Evolutionary conservation across 371 early-diverging fungal genomes (phyloP), one percentile per base, ranked within the genome.

Genomic region (Zopfochytrium polystomum): DNA sequence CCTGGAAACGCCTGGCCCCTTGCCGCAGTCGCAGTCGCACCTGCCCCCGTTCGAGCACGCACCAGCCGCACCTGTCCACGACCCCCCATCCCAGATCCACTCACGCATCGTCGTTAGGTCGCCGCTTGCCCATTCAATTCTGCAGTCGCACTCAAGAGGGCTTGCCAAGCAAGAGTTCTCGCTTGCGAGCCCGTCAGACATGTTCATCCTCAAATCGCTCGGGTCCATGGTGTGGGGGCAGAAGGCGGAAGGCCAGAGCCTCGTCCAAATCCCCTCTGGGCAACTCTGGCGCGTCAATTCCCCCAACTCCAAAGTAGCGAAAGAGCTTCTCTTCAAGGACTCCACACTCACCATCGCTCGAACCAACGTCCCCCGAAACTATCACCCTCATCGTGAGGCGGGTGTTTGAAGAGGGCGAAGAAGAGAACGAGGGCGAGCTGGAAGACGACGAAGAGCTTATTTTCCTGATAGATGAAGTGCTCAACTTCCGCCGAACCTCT

Each of bases 371-470:
- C 55, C 77, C 18, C 58, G 63, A 51, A 65, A 80, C 31, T 82
- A 72, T 73, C 86, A 87, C 80, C 52, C 75, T 92, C 13, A 79
- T 89, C 5, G 77, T 85, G 15, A 79, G 74, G 38, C 82, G 90
- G 22, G 68, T 85, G 15, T 81, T 80, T 58, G 89, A 89, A 5
- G 90, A 91, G 50, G 90, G 87, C 48, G 90, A 90, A 54, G 85
- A 76, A 26, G 79, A 80, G 11, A 68, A 80, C 5, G 78, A 66
- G n/a, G 58, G 69, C 27, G 72, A 64, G 43, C 44, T 31, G 34
- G 87, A 85, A 4, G 88, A 87, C 38, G 82, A 81, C 20, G 77
- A 78, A 20, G 84, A 87, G 51, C 38, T 55, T 56, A 57, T 52
- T 49, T 78, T 86, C 54, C 63, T 86, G 32, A 76, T 87, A 13